Conservation (phyloP, 768 basidiomycete genomes). For the Baorangia bicolor region DNA sequence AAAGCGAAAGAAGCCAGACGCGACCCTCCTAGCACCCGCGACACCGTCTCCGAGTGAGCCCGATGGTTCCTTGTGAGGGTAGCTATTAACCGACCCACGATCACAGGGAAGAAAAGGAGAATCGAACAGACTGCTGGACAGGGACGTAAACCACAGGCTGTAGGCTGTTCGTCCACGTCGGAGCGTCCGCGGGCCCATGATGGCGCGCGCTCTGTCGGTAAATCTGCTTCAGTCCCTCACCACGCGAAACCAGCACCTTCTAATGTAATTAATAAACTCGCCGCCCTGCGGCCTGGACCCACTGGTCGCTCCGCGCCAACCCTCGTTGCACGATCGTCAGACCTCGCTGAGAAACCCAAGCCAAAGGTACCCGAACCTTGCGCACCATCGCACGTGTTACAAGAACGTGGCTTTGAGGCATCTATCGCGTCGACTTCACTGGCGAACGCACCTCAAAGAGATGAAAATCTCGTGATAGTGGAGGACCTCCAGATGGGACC, state of each 20-base stretch:
- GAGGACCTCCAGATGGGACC: constrained; percentile 82
- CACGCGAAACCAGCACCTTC: constrained; percentile 46
- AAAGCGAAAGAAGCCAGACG: constrained; percentile 46
- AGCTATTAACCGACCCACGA: background rate
- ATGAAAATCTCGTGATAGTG: constrained; percentile 67
- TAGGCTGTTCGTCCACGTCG: constrained; percentile 6
- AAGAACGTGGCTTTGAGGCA: constrained; percentile 7
- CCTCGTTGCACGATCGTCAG: constrained; percentile 32
- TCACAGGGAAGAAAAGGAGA: constrained; percentile 45
- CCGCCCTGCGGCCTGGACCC: constrained; percentile 32
- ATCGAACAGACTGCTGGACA: constrained; percentile 29
- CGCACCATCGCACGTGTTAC: background rate
- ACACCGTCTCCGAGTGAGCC: constrained; percentile 71
- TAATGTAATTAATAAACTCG: constrained; percentile 51
- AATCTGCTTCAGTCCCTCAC: constrained; percentile 1
- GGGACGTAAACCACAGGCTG: constrained; percentile 20
- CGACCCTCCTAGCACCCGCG: constrained; percentile 42
- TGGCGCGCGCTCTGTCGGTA: constrained; percentile 6
- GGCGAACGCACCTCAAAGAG: constrained; percentile 33
- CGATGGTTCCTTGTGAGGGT: background rate
- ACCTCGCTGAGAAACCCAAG: constrained; percentile 21
- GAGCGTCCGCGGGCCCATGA: constrained; percentile 16
- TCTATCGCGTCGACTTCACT: constrained; percentile 3
- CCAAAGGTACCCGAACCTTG: constrained; percentile 10
- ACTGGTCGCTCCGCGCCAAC: constrained; percentile 14